phyloP scores from a whole-genome alignment of 805 yeast genomes.

The Pichia exigua region DNA sequence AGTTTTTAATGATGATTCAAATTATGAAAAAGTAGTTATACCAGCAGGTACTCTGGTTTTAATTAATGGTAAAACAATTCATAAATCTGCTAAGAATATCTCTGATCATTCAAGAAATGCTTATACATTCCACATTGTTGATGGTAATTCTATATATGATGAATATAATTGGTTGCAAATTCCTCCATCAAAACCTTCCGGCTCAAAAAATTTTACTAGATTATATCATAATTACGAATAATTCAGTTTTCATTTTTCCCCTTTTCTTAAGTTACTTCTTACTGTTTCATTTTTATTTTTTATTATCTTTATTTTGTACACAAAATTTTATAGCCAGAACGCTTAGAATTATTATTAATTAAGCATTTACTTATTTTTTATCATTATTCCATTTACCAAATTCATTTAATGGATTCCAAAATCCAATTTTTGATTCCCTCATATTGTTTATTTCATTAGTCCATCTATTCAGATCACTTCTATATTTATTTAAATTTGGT shows the following conservation, averaged over 20 bases:
- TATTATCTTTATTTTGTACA: neutral
- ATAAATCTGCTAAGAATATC: constrained; percentile 56
- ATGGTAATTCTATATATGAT: constrained; percentile 57
- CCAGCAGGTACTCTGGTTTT: constrained; percentile 66
- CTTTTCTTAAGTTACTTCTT: neutral
- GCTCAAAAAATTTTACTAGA: constrained; percentile 54
- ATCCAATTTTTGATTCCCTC: constrained; percentile 19
- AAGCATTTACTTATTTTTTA: neutral
- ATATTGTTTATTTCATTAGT: constrained; percentile 14
- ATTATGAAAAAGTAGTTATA: constrained; percentile 48
- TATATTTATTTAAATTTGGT: constrained; percentile 8
- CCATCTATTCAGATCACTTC: constrained; percentile 17
- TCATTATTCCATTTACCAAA: constrained; percentile 3
- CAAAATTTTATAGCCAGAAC: neutral
- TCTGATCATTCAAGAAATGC: constrained; percentile 58
- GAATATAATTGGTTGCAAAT: constrained; percentile 69
- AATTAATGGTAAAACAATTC: constrained; percentile 65
- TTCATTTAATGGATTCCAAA: constrained; percentile 15
- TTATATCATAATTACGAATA: constrained; percentile 24
- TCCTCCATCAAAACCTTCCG: constrained; percentile 44
- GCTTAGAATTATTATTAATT: neutral
- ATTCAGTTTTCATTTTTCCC: neutral
- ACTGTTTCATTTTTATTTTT: neutral
- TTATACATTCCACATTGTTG: constrained; percentile 74
- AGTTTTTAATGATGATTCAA: constrained; percentile 28